phyloP scores from a whole-genome alignment of 306 rosid species.

The Citrullus mucosospermus region DNA sequence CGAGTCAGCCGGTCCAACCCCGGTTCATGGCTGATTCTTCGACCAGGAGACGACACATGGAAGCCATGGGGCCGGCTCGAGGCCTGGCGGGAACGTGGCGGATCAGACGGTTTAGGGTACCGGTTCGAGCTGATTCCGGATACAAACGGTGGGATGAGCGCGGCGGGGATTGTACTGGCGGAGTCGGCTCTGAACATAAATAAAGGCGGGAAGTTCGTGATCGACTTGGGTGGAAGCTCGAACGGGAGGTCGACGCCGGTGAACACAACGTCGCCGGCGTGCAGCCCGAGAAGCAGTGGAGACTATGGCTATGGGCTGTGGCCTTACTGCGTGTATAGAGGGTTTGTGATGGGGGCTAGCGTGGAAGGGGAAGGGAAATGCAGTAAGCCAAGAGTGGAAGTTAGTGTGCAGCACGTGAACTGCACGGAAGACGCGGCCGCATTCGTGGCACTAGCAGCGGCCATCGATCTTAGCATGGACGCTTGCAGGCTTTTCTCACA shows the following conservation, averaged over 20 bases:
- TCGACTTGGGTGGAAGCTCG: conserved; percentile 30
- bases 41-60: conserved; percentile 59
- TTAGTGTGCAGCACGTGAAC: conserved; percentile 14
- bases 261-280: conserved; percentile 37
- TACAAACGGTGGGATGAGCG: conserved; percentile 36
- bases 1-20: conserved; percentile 65
- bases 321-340: conserved; percentile 64
- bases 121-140: conserved; percentile 58
- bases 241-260: conserved; percentile 23
- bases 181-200: conserved; percentile 47
- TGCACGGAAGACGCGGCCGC: conserved; percentile 16
- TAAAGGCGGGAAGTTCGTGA: conserved; percentile 44
- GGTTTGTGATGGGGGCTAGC: conserved; percentile 13
- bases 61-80: conserved; percentile 65
- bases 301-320: conserved; percentile 65
- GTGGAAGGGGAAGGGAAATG: conserved; percentile 15
- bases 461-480: conserved; percentile 18
- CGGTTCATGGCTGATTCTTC: conserved; percentile 63
- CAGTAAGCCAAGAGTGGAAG: conserved; percentile 12
- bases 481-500: conserved; percentile 14
- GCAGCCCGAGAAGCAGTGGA: conserved; percentile 68
- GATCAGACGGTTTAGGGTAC: conserved; percentile 50
- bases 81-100: conserved; percentile 72
- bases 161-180: conserved; percentile 48
- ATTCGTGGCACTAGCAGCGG: conserved; percentile 16